Percentiles rank a stretch among this genome's conserved stretches.
phyloP scores from a whole-genome alignment of 257 asterid species.

The Fraxinus pennsylvanica region DNA sequence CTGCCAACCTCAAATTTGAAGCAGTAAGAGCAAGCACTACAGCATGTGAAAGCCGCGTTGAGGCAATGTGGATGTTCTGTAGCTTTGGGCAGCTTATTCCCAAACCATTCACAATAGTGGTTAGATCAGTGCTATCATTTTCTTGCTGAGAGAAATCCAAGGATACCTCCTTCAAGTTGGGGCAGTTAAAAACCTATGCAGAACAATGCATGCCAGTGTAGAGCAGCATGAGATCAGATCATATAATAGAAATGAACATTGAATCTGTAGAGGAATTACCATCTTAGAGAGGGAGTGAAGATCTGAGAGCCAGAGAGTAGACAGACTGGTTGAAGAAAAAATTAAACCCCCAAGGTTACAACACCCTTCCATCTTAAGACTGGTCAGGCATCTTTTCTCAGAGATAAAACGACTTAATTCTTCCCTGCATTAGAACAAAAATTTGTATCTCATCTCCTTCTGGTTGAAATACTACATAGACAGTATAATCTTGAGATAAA shows the following conservation, averaged over 20 bases:
- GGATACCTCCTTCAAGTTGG: conserved; percentile 80
- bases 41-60: conserved; percentile 69
- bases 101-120: conserved; percentile 56
- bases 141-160: conserved; percentile 81
- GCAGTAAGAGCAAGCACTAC: conserved; percentile 81
- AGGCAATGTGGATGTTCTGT: conserved; percentile 82
- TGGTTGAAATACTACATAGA: neutral
- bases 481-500: neutral
- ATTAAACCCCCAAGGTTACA: conserved; percentile 66
- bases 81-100: conserved; percentile 91
- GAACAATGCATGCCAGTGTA: neutral
- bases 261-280: conserved; percentile 40
- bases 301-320: conserved; percentile 80
- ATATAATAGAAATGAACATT: neutral
- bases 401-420: conserved; percentile 82
- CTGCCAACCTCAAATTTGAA: conserved; percentile 72
- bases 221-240: neutral
- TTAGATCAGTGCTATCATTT: conserved; percentile 73
- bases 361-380: conserved; percentile 98
- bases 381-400: conserved; percentile 70
- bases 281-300: conserved; percentile 78
- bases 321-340: conserved; percentile 69
- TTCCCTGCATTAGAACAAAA: conserved; percentile 54
- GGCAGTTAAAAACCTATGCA: conserved; percentile 77
- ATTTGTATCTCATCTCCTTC: conserved; percentile 2